Percentiles rank a stretch among this genome's conserved stretches.
Evolutionary conservation across 1,284 basidiomycete species (phyloP).

Genomic region (Neonothopanus nambi): DNA sequence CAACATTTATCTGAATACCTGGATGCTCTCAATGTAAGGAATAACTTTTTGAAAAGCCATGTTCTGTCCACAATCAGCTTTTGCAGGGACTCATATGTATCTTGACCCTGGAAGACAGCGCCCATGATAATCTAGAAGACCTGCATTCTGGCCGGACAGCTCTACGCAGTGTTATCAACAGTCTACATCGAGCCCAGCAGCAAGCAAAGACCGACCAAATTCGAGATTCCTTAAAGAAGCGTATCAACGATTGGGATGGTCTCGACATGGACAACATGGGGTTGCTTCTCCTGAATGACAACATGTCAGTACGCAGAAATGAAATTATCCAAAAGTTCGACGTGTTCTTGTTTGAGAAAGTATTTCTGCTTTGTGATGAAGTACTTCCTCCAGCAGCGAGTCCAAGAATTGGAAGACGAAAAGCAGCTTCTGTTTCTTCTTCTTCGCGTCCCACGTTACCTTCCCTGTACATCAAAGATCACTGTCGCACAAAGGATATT

Average conservation of each 20-base stretch:
- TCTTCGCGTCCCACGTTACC: background rate
- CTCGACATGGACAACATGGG: constrained; percentile 8
- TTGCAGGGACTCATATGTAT: constrained; percentile 6
- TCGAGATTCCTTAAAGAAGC: constrained; percentile 1
- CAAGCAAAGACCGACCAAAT: constrained; percentile 10
- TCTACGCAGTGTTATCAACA: constrained; percentile 2
- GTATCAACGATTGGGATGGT: constrained; percentile 13
- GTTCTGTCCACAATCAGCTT: background rate
- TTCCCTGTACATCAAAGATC: constrained; percentile 11
- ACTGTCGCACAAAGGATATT: background rate
- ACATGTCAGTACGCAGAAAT: constrained; percentile 12
- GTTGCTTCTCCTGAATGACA: background rate
- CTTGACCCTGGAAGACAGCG: background rate
- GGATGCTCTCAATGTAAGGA: constrained; percentile 3
- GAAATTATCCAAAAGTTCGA: constrained; percentile 10
- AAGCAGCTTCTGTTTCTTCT: constrained; percentile 1
- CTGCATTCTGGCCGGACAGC: constrained; percentile 1
- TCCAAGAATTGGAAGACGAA: constrained; percentile 11
- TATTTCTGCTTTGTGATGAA: constrained; percentile 15
- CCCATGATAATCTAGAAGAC: constrained; percentile 3
- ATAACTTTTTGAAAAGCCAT: background rate
- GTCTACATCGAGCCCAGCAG: constrained; percentile 1
- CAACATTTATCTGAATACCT: constrained; percentile 8
- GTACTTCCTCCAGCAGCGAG: constrained; percentile 3
- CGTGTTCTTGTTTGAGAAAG: constrained; percentile 15